phyloP scores from a whole-genome alignment of 768 basidiomycete genomes.

The Tylopilus vinaceipallidus region DNA sequence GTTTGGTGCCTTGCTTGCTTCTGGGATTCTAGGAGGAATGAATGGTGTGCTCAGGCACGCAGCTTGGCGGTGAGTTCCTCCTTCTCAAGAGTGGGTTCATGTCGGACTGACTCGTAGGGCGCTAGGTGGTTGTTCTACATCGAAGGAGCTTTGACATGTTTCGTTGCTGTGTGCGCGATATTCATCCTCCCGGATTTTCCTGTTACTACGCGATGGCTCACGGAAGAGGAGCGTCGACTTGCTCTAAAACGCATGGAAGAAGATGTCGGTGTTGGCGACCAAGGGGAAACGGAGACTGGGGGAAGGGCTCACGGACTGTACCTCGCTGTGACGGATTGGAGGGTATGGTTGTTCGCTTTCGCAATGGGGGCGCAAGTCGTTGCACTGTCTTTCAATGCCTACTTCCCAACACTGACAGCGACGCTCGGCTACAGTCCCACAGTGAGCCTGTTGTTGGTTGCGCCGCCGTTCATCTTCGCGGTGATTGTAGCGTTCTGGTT shows the following conservation, averaged over 20 bases:
- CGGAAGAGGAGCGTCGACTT: conserved; percentile 40
- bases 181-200: conserved; percentile 54
- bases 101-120: conserved; percentile 13
- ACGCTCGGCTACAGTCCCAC: conserved; percentile 69
- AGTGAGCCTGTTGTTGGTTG: conserved; percentile 68
- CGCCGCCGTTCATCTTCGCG: conserved; percentile 70
- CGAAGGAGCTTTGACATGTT: conserved; percentile 44
- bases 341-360: conserved; percentile 76
- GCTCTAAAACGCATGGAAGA: conserved; percentile 62
- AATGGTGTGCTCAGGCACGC: conserved; percentile 46
- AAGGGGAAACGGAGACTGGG: conserved; percentile 42
- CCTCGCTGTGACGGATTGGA: conserved; percentile 72
- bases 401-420: conserved; percentile 72
- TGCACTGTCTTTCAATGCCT: conserved; percentile 75
- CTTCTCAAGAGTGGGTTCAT: conserved; percentile 5
- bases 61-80: conserved; percentile 46
- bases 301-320: conserved; percentile 46
- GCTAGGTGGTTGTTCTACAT: conserved; percentile 49
- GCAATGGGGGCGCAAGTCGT: conserved; percentile 37
- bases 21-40: conserved; percentile 47
- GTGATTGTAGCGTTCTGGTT: conserved; percentile 52
- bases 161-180: conserved; percentile 43
- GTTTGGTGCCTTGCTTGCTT: conserved; percentile 50
- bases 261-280: conserved; percentile 60
- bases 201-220: conserved; percentile 34